These are phyloP conservation scores for Lactifluus subvellereus DNA, from an alignment of 768 basidiomycete genomes.

Conservation along the genomic window DNA sequence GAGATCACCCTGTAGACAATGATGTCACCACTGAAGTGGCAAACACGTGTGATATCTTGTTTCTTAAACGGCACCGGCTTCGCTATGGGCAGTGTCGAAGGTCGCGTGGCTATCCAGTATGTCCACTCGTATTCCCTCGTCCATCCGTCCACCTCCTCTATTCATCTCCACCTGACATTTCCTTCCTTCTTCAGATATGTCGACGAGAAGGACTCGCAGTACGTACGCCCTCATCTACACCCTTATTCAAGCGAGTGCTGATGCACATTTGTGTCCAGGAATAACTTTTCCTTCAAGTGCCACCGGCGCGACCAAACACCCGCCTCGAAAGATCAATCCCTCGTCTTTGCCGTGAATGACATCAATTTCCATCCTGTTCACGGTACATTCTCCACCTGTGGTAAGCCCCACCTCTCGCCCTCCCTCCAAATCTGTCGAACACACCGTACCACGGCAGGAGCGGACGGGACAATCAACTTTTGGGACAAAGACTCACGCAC, in stretches of 20 bases:
- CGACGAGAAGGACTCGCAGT: conserved; percentile 77
- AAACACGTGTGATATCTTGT: conserved; percentile 81
- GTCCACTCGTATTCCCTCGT: conserved; percentile 32
- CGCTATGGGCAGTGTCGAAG: conserved; percentile 82
- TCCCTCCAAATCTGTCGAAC: neutral
- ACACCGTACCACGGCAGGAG: conserved; percentile 37
- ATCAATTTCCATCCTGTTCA: conserved; percentile 50
- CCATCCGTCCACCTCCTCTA: too few relatives aligned
- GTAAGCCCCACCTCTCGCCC: conserved; percentile 20
- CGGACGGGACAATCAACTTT: conserved; percentile 85
- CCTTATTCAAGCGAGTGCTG: neutral
- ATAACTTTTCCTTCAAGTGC: conserved; percentile 58
- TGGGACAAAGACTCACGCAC: conserved; percentile 95
- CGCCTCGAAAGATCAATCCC: conserved; percentile 36
- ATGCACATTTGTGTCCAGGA: conserved; percentile 24
- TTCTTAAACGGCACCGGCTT: conserved; percentile 76
- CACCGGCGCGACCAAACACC: conserved; percentile 36
- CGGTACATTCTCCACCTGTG: conserved; percentile 45
- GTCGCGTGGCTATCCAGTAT: conserved; percentile 93
- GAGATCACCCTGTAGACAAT: conserved; percentile 48
- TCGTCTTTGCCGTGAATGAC: conserved; percentile 52
- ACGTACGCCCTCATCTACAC: conserved; percentile 24
- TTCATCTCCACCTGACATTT: neutral
- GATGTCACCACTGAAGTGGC: conserved; percentile 86
- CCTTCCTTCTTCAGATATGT: conserved; percentile 51